Evolutionary conservation across 345 rosid species (phyloP).

Genomic region (Trapa incisa): DNA sequence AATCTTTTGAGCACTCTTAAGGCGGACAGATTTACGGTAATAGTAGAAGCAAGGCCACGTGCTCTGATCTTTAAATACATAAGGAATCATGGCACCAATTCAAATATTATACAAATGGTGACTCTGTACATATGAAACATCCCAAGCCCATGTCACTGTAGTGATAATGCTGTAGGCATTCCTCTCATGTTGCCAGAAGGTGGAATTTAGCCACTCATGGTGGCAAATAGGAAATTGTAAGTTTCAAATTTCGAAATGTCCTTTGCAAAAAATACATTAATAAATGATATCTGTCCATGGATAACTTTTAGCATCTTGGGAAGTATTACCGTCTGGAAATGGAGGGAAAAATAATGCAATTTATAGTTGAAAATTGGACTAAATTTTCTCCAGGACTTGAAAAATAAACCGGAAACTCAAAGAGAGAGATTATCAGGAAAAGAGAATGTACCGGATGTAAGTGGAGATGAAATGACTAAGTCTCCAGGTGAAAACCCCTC

Average conservation of each 20-base stretch:
- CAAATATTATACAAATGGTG: background rate
- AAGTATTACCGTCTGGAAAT: background rate
- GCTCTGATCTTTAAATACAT: no score
- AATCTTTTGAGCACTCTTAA: no score
- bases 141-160: background rate
- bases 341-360: background rate
- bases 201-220: background rate
- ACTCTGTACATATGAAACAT: background rate
- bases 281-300: background rate
- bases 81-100: background rate
- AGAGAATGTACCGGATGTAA: constrained; percentile 44
- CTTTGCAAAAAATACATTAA: background rate
- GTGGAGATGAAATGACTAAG: constrained; percentile 84
- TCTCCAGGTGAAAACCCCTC: constrained; percentile 55
- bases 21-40: no score
- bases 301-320: background rate
- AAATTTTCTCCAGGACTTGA: background rate
- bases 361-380: background rate
- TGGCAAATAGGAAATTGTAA: background rate
- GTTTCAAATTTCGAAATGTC: background rate
- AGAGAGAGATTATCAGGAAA: background rate
- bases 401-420: background rate
- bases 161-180: background rate
- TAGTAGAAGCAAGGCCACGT: no score
- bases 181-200: no score